Conservation (phyloP, 345 rosid species). For the Salix exigua region DNA sequence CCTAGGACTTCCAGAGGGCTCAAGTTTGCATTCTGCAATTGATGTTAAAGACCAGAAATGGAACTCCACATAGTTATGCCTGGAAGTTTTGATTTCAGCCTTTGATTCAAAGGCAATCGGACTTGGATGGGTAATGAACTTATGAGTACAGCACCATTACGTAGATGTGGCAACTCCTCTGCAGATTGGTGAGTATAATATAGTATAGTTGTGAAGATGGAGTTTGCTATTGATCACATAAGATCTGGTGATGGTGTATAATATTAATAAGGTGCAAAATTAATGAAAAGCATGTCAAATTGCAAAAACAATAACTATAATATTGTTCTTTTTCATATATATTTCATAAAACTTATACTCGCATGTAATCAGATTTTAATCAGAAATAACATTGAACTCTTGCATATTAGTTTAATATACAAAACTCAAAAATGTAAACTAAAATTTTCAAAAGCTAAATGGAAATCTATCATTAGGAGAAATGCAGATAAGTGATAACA, state of each 20-base stretch:
- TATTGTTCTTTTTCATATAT: too few relatives aligned
- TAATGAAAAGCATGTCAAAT: too few relatives aligned
- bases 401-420: background rate
- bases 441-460: background rate
- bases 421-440: background rate
- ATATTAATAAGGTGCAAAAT: too few relatives aligned
- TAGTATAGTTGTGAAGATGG: background rate
- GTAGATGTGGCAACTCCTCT: background rate
- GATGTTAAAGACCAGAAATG: constrained; percentile 23
- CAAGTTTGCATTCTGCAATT: constrained; percentile 54
- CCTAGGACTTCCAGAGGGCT: constrained; percentile 69
- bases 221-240: background rate
- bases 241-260: background rate
- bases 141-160: background rate
- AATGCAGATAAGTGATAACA: too few relatives aligned
- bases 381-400: background rate
- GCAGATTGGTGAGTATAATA: background rate
- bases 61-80: constrained; percentile 8
- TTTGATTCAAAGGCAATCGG: background rate
- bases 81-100: background rate
- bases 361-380: too few relatives aligned
- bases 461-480: too few relatives aligned
- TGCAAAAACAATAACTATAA: too few relatives aligned
- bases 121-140: background rate
- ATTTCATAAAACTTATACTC: too few relatives aligned